Evolutionary conservation across 208 protist species (phyloP), one percentile per base, ranked within the genome.

Genomic region (Wallacemonas sp.): DNA sequence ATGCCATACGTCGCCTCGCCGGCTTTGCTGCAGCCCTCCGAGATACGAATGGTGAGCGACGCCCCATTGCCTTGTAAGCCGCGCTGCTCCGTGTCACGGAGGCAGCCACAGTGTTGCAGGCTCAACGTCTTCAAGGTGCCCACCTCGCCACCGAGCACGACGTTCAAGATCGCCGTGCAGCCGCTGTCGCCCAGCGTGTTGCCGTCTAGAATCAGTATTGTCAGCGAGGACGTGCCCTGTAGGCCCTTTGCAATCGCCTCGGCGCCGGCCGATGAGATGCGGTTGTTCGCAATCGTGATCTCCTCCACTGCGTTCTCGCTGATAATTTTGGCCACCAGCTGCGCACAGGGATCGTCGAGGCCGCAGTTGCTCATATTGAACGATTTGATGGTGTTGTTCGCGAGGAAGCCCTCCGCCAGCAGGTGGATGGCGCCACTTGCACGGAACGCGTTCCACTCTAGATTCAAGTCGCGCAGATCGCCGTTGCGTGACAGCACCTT

Each of bases 381-480:
- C 25, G 77, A 77, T 61, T 93, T 94, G 61, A 97, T 84, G 10
- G 92, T 97, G 74, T 96, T 96, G 73, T 95, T 97, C 28, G 81
- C 54, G 32, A 94, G 68, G 29, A 97, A 69, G 39, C 92, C 89
- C 28, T 97, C 84, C 16, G 62, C 74, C 44, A 97, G 66, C 44
- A 97, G 63, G 11, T 79, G 50, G 18, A 82, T 48, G 46, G 76
- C 77, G 22, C 85, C 90, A 16, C 77, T 76, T 10, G 76, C 74
- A 25, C 86, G 75, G 63, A 97, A 84, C n/a, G 75, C 50, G 67
- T 97, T 97, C 84, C 89, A 93, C 71, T 97, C 87, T n/a, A 95
- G 31, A 67, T 95, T 96, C 31, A 97, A 68, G 66, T 87, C 74
- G 20, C 84, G 86, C n/a, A 97, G 61, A 61, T 96, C 90, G 39